Evolutionary conservation across 1,139 yeast genomes (phyloP).

Genomic region (Sugiyamaella sp.): DNA sequence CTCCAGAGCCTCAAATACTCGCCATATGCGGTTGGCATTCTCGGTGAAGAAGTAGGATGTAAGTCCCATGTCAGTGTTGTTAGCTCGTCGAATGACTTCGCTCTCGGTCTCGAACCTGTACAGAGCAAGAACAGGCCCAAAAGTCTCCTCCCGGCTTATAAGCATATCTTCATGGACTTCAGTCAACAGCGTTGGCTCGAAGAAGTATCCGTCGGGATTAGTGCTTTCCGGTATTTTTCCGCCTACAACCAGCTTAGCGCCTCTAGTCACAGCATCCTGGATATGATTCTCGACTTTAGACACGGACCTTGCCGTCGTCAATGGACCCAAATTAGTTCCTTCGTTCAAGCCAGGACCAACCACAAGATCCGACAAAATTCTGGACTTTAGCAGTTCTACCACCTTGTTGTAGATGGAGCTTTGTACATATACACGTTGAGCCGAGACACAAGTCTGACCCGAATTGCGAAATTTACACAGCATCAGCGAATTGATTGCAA

Average conservation of each 20-base stretch:
- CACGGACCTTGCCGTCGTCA: conserved; percentile 68
- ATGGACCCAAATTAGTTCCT: conserved; percentile 75
- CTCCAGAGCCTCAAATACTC: conserved; percentile 63
- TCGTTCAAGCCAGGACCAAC: conserved; percentile 74
- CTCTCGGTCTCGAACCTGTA: conserved; percentile 68
- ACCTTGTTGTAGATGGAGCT: conserved; percentile 60
- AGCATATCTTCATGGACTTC: conserved; percentile 66
- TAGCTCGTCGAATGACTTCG: conserved; percentile 72
- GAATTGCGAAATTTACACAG: conserved; percentile 68
- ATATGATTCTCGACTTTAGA: conserved; percentile 67
- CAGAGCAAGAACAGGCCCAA: conserved; percentile 88
- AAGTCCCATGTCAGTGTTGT: conserved; percentile 75
- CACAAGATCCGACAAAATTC: conserved; percentile 58
- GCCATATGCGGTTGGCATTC: conserved; percentile 60
- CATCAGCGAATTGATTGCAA: conserved; percentile 70
- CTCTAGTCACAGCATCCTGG: conserved; percentile 71
- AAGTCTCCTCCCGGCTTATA: conserved; percentile 76
- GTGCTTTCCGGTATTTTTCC: conserved; percentile 63
- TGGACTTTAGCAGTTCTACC: conserved; percentile 50
- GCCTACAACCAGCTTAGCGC: conserved; percentile 73
- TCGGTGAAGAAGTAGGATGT: conserved; percentile 83
- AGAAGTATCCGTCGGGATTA: conserved; percentile 60
- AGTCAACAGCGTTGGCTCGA: conserved; percentile 78
- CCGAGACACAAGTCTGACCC: conserved; percentile 83
- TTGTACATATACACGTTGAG: conserved; percentile 71